Evolutionary conservation across 106 monocot genomes (phyloP), one percentile per base, ranked within the genome.

Genomic region (Platanthera guangdongensis): DNA sequence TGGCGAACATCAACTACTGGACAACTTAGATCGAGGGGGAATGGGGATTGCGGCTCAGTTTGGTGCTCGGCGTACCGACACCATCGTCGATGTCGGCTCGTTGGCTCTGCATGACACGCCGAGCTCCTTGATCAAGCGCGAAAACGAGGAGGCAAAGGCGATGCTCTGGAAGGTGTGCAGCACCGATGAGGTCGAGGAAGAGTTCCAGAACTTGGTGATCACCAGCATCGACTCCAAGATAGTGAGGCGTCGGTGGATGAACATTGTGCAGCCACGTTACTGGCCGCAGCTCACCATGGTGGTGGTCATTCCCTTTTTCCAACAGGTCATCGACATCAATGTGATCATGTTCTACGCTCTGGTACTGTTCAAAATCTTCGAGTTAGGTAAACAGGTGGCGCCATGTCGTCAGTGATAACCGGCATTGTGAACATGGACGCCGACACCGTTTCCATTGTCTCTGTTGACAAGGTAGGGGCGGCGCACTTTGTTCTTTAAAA

Each of bases 261-360:
- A 85, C 80, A 85, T 88, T 22, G 3, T 83, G 4, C 9, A 83
- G 59, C 63, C 75, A 18, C 79, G 76, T 76, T 86, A 86, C 77
- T 47, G 84, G 3, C 79, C 86, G 1, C 89, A 84, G 74, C 79
- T 86, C 39, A 68, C 67, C 12, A 82, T 89, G 77, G 79, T 79
- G 45, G 16, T 86, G 12, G 46, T 79, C 55, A 77, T 89, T 76
- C 89, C 89, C 19, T 84, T 86, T 71, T 89, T 89, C 71, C 86
- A 86, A 70, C 89, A 86, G 73, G 15, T 90, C 69, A 83, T 85
- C 22, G 90, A 85, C 52, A 90, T 87, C 80, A 88, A 90, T 71
- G 77, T 86, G 8, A 80, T 86, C 79, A 89, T 84, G 86, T 89
- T 89, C 59, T 86, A 89, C 74, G 87, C 87, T 0, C 87, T 85